Evolutionary conservation across 2,329 filamentous ascomycete genomes (phyloP), one percentile per base, ranked within the genome.

Genomic region (Apiospora malaysiana): DNA sequence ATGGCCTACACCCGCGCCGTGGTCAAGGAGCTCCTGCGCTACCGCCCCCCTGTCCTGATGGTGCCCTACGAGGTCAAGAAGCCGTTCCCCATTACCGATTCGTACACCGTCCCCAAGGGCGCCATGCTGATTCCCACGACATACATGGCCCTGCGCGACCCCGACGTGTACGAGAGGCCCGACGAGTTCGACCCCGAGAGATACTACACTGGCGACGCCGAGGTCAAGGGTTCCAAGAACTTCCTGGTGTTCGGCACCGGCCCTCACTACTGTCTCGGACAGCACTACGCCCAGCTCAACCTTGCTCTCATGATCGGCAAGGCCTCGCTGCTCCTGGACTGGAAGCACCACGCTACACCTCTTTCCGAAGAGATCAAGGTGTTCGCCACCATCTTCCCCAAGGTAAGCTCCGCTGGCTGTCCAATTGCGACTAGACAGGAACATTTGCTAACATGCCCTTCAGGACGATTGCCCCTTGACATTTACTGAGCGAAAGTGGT

Each of bases 381-480:
- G 75, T 99, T 98, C 84, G 96, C 96, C 51, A 98, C 94, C 40
- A 97, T 99, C 77, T 99, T 99, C 88, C 96, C 96, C 70, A 92
- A 93, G 92, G 95, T 97, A 45, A 14, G 42, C 40, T 84, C 82
- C 91, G 84, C 8, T 68, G 43, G 56, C 70, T 5, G 46, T 25
- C 32, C 69, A 12, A 8, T 9, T n/a, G 12, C 18, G 21, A 10
- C 12, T 63, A 21, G 72, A 23, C 40, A 73, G 51, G 72, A 66
- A 70, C 71, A 70, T 18, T 68, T 47, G 72, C 76, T 80, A 73
- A 84, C 76, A 63, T 27, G n/a, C 25, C 59, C 23, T 21, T 5
- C 74, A 95, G 93, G 94, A 97, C 80, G 92, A 96, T 80, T 96
- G 93, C 83, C 91, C 92, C 70, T 87, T 96, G 77, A 91, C 91